Evolutionary conservation across 805 yeast genomes (phyloP), one percentile per base, ranked within the genome.

Genomic region (Wickerhamiella azymoides): DNA sequence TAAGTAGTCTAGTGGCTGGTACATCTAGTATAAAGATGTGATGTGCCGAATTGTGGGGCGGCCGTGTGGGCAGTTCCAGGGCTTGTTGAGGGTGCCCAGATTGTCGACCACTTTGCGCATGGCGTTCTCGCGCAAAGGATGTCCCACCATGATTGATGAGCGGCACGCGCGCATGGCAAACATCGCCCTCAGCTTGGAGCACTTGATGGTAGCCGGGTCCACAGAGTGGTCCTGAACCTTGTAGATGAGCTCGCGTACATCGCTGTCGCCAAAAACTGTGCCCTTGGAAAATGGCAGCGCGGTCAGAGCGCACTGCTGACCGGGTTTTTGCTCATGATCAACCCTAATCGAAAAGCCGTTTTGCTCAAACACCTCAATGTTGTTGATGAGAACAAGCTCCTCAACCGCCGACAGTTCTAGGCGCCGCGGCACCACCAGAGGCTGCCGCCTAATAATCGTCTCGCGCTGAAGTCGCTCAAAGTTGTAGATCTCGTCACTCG

Each of bases 61-160:
- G 0, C 99, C 98, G 63, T 92, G 99, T 0, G 99, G 99, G 54
- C 78, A 73, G 46, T 72, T 72, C 98, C 99, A 92, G 0, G 99
- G 99, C 58, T 84, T 84, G 50, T 85, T 88, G 33, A 92, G 67
- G 0, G 61, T 65, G 10, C 89, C 75, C 44, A 92, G 65, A 56
- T 85, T 72, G 26, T 65, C 59, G 5, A 92, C 88, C 2, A 92
- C 76, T 33, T 57, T 65, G 1, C 62, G 58, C 99, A 92, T 92
- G 7, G 76, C 72, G 8, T 60, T 66, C 26, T 46, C 52, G 7
- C 68, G 70, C 39, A 92, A 67, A 3, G 80, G 73, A 52, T 72
- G 79, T 0, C 99, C 99, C 40, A 92, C 78, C 99, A 92, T 92
- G 24, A 89, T 84, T 52, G 95, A 84, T 43, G 78, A 76, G 41